Percentiles rank a stretch among this genome's conserved stretches.
Conservation (phyloP, 1,139 yeast species). For the Citeromyces siamensis region DNA sequence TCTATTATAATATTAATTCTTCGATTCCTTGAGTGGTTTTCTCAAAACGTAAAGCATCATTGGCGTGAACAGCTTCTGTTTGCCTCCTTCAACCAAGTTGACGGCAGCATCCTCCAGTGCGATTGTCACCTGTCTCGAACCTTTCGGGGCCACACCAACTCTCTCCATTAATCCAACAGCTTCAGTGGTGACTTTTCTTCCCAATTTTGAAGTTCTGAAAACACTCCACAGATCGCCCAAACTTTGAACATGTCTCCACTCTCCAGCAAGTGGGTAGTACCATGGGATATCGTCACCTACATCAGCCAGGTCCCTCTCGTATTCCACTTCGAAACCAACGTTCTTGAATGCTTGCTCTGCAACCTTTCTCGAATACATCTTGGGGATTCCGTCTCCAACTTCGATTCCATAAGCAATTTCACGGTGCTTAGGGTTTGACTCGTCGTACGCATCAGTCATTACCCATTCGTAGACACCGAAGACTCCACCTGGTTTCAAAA, state of each 20-base stretch:
- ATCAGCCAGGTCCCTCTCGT: constrained; percentile 75
- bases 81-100: constrained; percentile 90
- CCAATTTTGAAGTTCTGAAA: constrained; percentile 79
- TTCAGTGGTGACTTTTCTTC: constrained; percentile 77
- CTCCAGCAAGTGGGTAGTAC: constrained; percentile 96
- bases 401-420: constrained; percentile 95
- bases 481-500: constrained; percentile 92
- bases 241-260: constrained; percentile 77
- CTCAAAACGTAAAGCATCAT: constrained; percentile 87
- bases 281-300: constrained; percentile 82
- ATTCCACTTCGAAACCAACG: constrained; percentile 79
- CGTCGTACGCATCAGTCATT: constrained; percentile 91
- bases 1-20: not conserved
- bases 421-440: constrained; percentile 78
- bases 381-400: constrained; percentile 97
- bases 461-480: constrained; percentile 99
- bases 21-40: constrained; percentile 38
- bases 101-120: constrained; percentile 97
- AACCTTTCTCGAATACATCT: constrained; percentile 79
- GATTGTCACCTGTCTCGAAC: constrained; percentile 78
- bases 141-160: constrained; percentile 86
- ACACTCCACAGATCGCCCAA: constrained; percentile 71
- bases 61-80: constrained; percentile 81
- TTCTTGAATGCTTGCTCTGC: constrained; percentile 78
- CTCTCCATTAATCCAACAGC: constrained; percentile 73